Evolutionary conservation across 371 early-diverging fungal species (phyloP).

Genomic region (Actinomucor elegans): DNA sequence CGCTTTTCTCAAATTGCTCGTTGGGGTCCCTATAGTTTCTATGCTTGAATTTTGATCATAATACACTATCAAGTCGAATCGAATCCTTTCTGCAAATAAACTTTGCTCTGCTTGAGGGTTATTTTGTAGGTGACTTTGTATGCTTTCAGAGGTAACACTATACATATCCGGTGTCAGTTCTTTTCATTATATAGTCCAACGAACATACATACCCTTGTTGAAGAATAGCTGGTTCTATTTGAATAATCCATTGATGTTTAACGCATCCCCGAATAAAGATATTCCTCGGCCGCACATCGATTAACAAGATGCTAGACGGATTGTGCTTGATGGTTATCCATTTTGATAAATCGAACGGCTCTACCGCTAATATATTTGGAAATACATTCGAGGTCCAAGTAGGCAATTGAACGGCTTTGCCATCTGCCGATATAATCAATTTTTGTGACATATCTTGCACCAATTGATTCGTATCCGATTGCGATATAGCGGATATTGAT

Average conservation of each 20-base stretch:
- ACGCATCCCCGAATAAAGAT: constrained; percentile 69
- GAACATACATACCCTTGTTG: constrained; percentile 41
- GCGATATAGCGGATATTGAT: neutral
- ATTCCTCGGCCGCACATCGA: constrained; percentile 74
- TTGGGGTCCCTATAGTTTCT: constrained; percentile 6
- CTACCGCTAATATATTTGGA: constrained; percentile 22
- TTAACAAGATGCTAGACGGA: constrained; percentile 56
- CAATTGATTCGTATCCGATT: neutral
- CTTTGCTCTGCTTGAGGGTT: constrained; percentile 44
- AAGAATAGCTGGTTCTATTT: constrained; percentile 72
- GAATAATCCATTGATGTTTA: constrained; percentile 64
- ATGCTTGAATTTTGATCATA: constrained; percentile 58
- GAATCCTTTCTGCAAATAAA: constrained; percentile 59
- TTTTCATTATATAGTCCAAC: neutral
- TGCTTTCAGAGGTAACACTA: neutral
- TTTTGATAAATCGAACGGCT: constrained; percentile 34
- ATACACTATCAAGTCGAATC: constrained; percentile 70
- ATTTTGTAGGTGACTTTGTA: constrained; percentile 13
- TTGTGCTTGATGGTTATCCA: constrained; percentile 27
- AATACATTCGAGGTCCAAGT: constrained; percentile 21
- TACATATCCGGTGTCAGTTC: neutral
- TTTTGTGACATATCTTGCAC: neutral
- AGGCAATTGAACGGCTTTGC: constrained; percentile 3
- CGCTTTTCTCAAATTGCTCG: constrained; percentile 34
- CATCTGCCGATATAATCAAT: constrained; percentile 2